Evolutionary conservation across 805 yeast species (phyloP), one percentile per base, ranked within the genome.

Genomic region (Candida ponderosae): DNA sequence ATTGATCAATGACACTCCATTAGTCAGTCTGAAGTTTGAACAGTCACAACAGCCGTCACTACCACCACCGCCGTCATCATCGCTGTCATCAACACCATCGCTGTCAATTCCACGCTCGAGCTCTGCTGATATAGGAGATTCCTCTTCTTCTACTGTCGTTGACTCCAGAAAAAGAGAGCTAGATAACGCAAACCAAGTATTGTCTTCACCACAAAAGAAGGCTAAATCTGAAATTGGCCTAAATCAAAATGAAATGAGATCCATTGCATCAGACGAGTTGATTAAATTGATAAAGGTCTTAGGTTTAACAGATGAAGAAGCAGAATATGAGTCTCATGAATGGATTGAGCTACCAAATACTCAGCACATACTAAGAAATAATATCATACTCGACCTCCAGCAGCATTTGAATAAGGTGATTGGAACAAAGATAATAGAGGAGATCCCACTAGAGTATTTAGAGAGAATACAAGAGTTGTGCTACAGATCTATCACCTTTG

Each of bases 381-480:
- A 35, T 0, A 42, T 49, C 1, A 27, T 63, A 3, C 14, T 35
- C 2, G 38, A 35, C 2, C 38, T 64, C 14, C 57, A 58, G 19
- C 40, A 35, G 2, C 35, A 33, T 19, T 35, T 64, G 21, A 21
- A 33, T 3, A 50, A 35, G 39, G 40, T 56, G 19, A 35, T 41
- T 6, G 44, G 42, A 3, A 43, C 51, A 0, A 10, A 34, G 5
- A 31, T 43, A 6, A 27, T 49, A 1, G 27, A 40, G 9, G 35
- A 35, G 1, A 16, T 55, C 4, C 49, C 57, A 3, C 38, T 55
- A 13, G 56, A 56, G 14, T 38, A 45, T 20, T 42, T 68, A 20
- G 45, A 53, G 2, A 46, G 68, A 31, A 47, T 68, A 7, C 51
- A 68, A 38, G 48, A 44, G 4, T 38, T 66, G 11, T 50, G 65